Conservation (phyloP, 106 monocot genomes). For the Dioscorea dumetorum region DNA sequence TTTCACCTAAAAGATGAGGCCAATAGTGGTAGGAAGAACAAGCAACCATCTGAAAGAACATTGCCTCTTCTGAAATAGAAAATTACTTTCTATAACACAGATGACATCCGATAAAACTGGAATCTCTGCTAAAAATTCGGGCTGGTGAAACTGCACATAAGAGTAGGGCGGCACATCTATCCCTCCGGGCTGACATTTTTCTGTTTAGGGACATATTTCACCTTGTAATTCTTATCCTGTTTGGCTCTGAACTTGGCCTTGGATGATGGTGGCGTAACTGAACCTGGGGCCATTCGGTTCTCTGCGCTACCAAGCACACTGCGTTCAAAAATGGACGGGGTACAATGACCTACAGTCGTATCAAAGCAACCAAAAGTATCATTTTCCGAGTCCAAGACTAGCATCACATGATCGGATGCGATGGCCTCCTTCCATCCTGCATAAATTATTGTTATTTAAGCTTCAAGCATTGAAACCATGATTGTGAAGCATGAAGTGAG, state of each 20-base stretch:
- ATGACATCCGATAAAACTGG: constrained; percentile 46
- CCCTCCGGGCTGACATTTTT: constrained; percentile 4
- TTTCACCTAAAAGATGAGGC: not conserved
- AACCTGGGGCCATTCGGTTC: constrained; percentile 3
- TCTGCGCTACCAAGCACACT: constrained; percentile 23
- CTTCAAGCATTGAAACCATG: not conserved
- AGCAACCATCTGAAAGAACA: no score
- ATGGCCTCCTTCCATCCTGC: constrained; percentile 78
- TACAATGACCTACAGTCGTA: not conserved
- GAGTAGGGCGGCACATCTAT: no score
- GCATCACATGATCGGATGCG: constrained; percentile 37
- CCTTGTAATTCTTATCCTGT: constrained; percentile 26
- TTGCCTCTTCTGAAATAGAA: not conserved
- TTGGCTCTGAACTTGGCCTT: constrained; percentile 30
- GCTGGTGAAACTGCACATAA: constrained; percentile 8
- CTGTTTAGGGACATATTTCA: constrained; percentile 55
- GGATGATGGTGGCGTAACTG: not conserved
- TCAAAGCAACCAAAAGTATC: constrained; percentile 9
- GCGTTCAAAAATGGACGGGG: not conserved
- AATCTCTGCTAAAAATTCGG: constrained; percentile 29
- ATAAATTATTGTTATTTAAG: not conserved
- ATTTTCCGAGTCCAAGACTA: constrained; percentile 14
- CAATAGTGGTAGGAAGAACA: no score
- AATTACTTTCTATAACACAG: constrained; percentile 26
- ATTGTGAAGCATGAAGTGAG: not conserved